Percentiles rank a stretch among this genome's conserved stretches.
phyloP scores from a whole-genome alignment of 371 early-diverging fungal species.

The Umbelopsis sp. region DNA sequence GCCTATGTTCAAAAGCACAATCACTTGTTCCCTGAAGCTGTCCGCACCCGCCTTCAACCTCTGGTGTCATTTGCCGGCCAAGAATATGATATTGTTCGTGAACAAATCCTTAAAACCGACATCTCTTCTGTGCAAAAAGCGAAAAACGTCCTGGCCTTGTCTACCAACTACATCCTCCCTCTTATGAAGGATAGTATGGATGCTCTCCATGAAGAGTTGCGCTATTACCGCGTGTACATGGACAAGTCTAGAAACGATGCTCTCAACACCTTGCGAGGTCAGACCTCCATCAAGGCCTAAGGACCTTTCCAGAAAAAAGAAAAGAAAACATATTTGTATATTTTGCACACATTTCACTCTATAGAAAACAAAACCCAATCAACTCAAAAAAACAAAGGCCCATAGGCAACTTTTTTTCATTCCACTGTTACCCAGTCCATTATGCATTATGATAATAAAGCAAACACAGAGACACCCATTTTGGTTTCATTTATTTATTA shows the following conservation, averaged over 20 bases:
- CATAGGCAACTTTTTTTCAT: too few species aligned
- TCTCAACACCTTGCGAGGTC: not conserved
- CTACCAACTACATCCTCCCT: constrained; percentile 54
- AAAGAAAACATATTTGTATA: not conserved
- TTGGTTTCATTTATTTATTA: too few species aligned
- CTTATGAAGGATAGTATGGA: constrained; percentile 49
- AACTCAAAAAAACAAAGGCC: too few species aligned
- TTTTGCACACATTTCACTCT: not conserved
- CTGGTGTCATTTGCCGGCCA: constrained; percentile 50
- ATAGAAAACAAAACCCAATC: not conserved
- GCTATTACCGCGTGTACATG: constrained; percentile 32
- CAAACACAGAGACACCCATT: too few species aligned
- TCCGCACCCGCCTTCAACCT: constrained; percentile 50
- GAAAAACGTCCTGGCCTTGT: constrained; percentile 51
- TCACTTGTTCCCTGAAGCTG: constrained; percentile 41
- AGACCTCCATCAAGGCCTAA: not conserved
- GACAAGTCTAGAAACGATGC: constrained; percentile 25
- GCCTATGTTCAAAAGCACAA: constrained; percentile 46
- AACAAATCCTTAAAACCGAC: constrained; percentile 48
- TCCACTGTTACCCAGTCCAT: too few species aligned
- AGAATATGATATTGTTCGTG: constrained; percentile 52
- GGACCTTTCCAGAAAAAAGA: too few species aligned
- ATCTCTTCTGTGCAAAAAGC: constrained; percentile 56
- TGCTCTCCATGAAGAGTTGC: constrained; percentile 47
- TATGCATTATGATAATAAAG: not conserved